A percentile compares a stretch with the other conserved stretches of the same genome.
These are phyloP conservation scores for Phlebiopsis gigantea DNA, from an alignment of 768 basidiomycete genomes.

Conservation along the genomic window DNA sequence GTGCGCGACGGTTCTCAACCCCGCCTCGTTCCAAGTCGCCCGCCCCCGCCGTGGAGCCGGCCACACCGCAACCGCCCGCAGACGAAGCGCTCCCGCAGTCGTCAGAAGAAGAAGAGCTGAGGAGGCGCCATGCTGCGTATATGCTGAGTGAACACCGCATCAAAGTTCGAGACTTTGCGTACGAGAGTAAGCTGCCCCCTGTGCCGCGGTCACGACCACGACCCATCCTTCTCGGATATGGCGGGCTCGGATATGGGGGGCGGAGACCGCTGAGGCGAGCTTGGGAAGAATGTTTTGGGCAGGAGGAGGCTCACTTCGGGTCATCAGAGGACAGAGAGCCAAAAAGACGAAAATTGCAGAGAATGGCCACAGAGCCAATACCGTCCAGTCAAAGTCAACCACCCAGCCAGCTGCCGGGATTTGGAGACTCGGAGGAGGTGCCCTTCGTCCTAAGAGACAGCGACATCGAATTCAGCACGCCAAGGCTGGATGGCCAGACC, in stretches of 20 bases:
- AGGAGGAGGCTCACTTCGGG: neutral
- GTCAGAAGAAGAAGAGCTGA: neutral
- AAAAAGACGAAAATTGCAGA: conserved; percentile 23
- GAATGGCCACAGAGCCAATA: conserved; percentile 7
- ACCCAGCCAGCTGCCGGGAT: neutral
- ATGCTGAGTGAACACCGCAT: conserved; percentile 30
- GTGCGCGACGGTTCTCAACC: neutral
- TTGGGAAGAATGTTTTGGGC: neutral
- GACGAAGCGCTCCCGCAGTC: neutral
- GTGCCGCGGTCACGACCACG: conserved; percentile 28
- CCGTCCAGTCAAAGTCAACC: neutral
- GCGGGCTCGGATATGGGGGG: neutral
- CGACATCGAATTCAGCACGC: no score
- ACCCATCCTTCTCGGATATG: neutral
- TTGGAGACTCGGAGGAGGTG: conserved; percentile 2
- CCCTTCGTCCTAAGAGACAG: no score
- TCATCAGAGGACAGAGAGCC: neutral
- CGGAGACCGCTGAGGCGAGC: neutral
- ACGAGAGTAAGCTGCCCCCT: conserved; percentile 61
- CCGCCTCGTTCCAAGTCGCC: neutral
- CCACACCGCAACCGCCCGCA: neutral
- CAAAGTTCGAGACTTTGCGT: conserved; percentile 58
- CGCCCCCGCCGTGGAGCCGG: neutral
- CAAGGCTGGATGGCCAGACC: no score
- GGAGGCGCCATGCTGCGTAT: neutral